These are phyloP conservation scores for Fonsecaea monophora DNA, from an alignment of 2,329 filamentous ascomycete species.

Conservation along the genomic window DNA sequence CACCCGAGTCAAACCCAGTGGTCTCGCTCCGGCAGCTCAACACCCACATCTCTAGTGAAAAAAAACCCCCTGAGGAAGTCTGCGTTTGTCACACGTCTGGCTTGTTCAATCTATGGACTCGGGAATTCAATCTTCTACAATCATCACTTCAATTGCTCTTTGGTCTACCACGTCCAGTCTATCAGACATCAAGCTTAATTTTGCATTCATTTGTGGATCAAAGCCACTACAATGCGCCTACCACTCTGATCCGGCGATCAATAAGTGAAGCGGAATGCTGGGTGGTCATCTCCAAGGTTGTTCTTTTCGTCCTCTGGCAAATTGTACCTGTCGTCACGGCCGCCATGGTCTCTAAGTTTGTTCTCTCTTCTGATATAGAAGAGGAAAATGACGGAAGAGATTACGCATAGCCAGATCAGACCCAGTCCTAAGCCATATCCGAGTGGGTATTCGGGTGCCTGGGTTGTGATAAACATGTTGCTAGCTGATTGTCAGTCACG, in stretches of 20 bases:
- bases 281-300: conserved; percentile 47
- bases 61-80: background rate
- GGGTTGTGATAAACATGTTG: conserved; percentile 49
- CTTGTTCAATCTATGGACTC: background rate
- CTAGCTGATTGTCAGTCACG: conserved; percentile 20
- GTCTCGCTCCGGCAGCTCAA: background rate
- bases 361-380: conserved; percentile 47
- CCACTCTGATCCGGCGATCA: conserved; percentile 25
- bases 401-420: conserved; percentile 47
- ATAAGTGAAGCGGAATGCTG: conserved; percentile 46
- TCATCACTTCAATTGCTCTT: background rate
- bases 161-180: background rate
- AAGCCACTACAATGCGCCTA: background rate
- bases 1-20: background rate
- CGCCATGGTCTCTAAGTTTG: conserved; percentile 41
- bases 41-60: background rate
- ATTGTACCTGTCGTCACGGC: conserved; percentile 40
- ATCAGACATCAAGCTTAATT: background rate
- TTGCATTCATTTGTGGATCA: background rate
- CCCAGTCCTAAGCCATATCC: conserved; percentile 49
- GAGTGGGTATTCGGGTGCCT: conserved; percentile 47
- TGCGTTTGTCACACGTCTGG: background rate
- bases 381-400: conserved; percentile 44
- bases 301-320: conserved; percentile 40
- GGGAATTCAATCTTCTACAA: background rate